Conservation (phyloP, 2,329 filamentous ascomycete genomes). For the Fulvia fulva region DNA sequence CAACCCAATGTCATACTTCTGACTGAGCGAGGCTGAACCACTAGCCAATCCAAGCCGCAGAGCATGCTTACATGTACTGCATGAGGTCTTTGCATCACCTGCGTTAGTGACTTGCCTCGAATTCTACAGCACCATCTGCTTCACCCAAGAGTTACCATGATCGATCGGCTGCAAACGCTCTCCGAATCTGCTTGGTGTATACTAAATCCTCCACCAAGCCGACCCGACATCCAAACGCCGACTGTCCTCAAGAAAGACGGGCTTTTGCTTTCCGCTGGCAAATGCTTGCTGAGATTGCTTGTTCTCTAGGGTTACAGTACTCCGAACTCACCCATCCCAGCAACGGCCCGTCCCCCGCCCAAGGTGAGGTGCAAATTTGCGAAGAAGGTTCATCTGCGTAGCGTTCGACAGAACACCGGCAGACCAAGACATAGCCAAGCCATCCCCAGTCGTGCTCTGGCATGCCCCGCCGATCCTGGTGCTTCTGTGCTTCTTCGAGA, state of each 20-base stretch:
- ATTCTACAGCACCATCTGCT: background rate
- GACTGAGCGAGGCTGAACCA: background rate
- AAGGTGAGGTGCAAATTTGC: background rate
- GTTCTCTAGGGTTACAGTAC: too few species aligned
- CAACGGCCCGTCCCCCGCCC: background rate
- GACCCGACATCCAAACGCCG: background rate
- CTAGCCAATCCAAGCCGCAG: too few species aligned
- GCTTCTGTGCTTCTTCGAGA: background rate
- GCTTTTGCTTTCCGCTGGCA: background rate
- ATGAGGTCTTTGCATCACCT: background rate
- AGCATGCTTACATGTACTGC: background rate
- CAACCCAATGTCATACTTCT: background rate
- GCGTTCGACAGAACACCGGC: background rate
- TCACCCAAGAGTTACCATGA: background rate
- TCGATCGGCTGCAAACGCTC: background rate
- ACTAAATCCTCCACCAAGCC: background rate
- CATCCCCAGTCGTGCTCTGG: background rate
- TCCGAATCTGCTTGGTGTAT: background rate
- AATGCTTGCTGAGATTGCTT: background rate
- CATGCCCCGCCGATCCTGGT: background rate
- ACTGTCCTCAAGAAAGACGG: background rate
- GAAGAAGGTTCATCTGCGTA: background rate
- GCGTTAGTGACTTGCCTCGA: too few species aligned
- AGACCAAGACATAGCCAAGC: background rate
- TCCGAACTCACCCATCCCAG: background rate